phyloP scores from a whole-genome alignment of 176 grass and related monocot genomes.

The Miscanthus lutarioriparius region DNA sequence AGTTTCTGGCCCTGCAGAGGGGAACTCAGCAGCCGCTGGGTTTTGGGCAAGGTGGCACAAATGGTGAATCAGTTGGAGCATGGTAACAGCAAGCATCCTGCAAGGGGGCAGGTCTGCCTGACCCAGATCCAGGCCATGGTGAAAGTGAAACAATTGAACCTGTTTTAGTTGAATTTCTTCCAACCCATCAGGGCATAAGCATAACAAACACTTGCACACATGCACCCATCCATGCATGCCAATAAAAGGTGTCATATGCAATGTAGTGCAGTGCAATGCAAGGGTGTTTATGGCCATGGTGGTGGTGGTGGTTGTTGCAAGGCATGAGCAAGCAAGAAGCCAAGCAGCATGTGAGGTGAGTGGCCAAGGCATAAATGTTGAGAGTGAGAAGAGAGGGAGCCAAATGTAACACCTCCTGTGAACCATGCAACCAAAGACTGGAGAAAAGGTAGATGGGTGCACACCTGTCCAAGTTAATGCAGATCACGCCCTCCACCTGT shows the following conservation, averaged over 20 bases:
- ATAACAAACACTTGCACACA: background rate
- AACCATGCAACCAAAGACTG: conserved; percentile 55
- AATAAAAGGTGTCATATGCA: conserved; percentile 37
- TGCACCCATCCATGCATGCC: conserved; percentile 24
- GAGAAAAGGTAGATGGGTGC: conserved; percentile 54
- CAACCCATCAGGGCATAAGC: background rate
- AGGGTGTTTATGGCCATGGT: conserved; percentile 33
- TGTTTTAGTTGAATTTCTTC: background rate
- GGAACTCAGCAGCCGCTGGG: conserved; percentile 17
- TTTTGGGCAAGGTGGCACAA: conserved; percentile 25
- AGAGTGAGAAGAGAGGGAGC: conserved; percentile 1
- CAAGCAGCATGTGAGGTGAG: conserved; percentile 39
- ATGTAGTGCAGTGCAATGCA: conserved; percentile 35
- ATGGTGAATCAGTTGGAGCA: conserved; percentile 36
- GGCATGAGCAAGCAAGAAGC: conserved; percentile 11
- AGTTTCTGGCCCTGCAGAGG: conserved; percentile 29
- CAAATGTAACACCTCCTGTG: conserved; percentile 33
- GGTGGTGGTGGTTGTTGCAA: conserved; percentile 31
- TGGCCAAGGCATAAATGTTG: conserved; percentile 46
- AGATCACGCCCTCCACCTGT: conserved; percentile 73
- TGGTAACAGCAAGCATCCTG: conserved; percentile 35
- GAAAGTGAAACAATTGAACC: conserved; percentile 8
- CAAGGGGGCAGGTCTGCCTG: conserved; percentile 29
- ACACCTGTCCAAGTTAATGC: conserved; percentile 61
- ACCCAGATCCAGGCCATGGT: conserved; percentile 32